Base-by-base conservation (phyloP, 805 yeast genomes). In the Cyberlindnera misumaiensis region DNA sequence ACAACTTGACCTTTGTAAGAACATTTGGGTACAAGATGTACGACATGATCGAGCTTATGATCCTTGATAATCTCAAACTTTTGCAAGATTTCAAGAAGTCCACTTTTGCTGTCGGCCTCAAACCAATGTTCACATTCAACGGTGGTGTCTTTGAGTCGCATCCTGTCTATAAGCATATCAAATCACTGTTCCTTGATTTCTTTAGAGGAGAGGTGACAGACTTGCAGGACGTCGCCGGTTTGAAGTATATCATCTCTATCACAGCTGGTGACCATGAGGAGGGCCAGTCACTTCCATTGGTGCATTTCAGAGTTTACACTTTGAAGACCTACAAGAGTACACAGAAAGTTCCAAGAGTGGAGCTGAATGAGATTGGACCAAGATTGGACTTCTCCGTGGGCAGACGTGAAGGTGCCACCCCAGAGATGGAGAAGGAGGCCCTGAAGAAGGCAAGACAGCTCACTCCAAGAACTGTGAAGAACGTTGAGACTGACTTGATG, bases 361-460 rank as follows among this genome's bases (percentile, higher is more conserved):
- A 93, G 65, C 68, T 93, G 31, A 93, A 83, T 40, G 98, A 93
- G 62, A 81, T 86, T 45, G 98, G 98, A 0, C 98, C 98, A 44
- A 75, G 98, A 55, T 72, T 93, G 43, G 97, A 90, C 60, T 90
- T 93, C 66, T 79, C 81, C 51, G 72, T 93, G 41, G 98, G 98
- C 35, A 77, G 98, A 67, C 75, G 81, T 50, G 82, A 80, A 52
- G 67, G 75, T 13, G 84, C 97, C 38, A 74, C 83, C 38, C 82
- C 95, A 30, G 97, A 90, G 54, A 70, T 86, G 67, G 93, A 82
- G 64, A 87, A 82, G 65, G 97, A 88, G 58, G 97, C 98, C 11
- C 55, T 72, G 67, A 75, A 73, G 67, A 75, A 70, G 57, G 88
- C 96, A 43, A 85, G 71, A 63, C 90, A 85, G 67, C 68, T 88